phyloP scores from a whole-genome alignment of 1,284 basidiomycete species.

The Exobasidium rhododendri region DNA sequence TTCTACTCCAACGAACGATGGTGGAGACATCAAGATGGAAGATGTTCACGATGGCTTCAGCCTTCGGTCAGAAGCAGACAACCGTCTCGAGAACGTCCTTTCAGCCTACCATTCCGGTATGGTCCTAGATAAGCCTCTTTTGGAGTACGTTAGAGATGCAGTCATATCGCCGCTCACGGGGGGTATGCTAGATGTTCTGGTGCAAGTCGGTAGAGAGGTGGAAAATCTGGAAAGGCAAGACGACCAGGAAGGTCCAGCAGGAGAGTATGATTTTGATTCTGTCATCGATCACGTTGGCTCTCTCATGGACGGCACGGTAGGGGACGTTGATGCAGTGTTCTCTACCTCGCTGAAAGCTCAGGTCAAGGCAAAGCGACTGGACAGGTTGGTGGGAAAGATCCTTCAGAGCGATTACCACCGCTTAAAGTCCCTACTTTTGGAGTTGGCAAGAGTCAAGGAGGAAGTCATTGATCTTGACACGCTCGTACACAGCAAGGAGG shows the following conservation, averaged over 20 bases:
- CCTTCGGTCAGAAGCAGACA: not conserved
- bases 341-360: not conserved
- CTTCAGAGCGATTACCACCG: not conserved
- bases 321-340: not conserved
- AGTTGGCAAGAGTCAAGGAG: not conserved
- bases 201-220: not conserved
- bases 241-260: not conserved
- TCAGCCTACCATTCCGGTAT: not conserved
- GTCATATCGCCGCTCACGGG: conserved; percentile 9
- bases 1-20: not conserved
- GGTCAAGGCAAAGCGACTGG: not conserved
- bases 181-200: conserved; percentile 6
- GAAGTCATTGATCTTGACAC: conserved; percentile 5
- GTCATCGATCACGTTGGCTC: not conserved
- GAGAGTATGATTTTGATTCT: not conserved
- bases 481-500: not conserved
- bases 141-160: conserved; percentile 8
- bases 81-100: not conserved
- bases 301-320: not conserved
- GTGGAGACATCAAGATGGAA: not conserved
- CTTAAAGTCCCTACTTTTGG: not conserved
- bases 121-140: conserved; percentile 9
- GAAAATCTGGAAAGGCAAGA: not conserved
- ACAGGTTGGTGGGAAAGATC: not conserved
- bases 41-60: not conserved